Conservation (phyloP, 2,329 filamentous ascomycete species). For the Hypoxylon sp. region DNA sequence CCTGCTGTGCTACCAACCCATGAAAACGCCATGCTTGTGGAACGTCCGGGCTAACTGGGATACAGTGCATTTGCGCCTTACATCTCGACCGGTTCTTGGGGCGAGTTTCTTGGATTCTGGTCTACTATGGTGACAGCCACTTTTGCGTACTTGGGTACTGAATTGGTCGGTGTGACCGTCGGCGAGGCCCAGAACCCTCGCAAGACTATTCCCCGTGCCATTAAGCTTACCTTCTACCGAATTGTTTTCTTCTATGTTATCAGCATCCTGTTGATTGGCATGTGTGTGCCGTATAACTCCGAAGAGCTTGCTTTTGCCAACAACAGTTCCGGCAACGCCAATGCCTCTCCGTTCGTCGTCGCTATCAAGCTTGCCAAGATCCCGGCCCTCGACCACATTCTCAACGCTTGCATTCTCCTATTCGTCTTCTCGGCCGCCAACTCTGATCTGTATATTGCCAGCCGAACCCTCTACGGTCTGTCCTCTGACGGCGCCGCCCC, state of each 20-base stretch:
- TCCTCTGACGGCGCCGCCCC: conserved; percentile 81
- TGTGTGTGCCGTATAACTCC: conserved; percentile 82
- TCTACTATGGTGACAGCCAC: conserved; percentile 81
- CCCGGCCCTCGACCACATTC: conserved; percentile 72
- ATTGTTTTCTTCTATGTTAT: conserved; percentile 86
- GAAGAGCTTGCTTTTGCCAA: conserved; percentile 71
- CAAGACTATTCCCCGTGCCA: conserved; percentile 81
- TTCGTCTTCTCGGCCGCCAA: conserved; percentile 85
- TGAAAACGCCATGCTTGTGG: conserved; percentile 37
- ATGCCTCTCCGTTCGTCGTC: conserved; percentile 81
- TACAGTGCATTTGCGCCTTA: conserved; percentile 65
- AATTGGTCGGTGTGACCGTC: conserved; percentile 83
- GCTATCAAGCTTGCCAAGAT: conserved; percentile 77
- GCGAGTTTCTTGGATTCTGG: conserved; percentile 76
- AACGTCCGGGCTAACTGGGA: conserved; percentile 30
- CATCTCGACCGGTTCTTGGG: conserved; percentile 60
- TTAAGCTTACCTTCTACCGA: conserved; percentile 85
- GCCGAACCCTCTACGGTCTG: conserved; percentile 80
- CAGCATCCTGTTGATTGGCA: conserved; percentile 80
- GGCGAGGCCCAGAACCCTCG: conserved; percentile 86
- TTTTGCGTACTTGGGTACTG: conserved; percentile 84
- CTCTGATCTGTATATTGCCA: conserved; percentile 83
- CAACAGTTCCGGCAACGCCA: conserved; percentile 65
- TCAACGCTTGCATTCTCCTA: conserved; percentile 81
- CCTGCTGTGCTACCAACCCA: conserved; percentile 3